A percentile compares a stretch with the other conserved stretches of the same genome.
phyloP scores from a whole-genome alignment of 2,329 filamentous ascomycete genomes.

The Botrytis cinerea region DNA sequence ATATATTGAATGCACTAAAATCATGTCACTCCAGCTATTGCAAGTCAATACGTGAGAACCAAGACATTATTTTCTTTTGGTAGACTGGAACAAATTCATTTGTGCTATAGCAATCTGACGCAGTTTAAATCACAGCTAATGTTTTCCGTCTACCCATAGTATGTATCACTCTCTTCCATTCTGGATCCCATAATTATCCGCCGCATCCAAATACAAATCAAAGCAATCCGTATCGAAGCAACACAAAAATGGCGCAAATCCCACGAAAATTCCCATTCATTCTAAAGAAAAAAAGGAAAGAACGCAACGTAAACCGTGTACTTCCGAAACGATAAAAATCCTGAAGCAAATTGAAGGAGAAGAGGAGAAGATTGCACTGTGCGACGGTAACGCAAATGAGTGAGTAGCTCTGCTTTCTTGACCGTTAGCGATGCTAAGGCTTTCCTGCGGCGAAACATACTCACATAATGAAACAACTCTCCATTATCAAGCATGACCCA shows the following conservation, averaged over 20 bases:
- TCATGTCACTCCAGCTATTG: not conserved
- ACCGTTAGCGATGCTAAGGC: too few species aligned
- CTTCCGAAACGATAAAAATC: not conserved
- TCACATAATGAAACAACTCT: not conserved
- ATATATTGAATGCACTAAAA: not conserved
- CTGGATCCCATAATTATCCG: not conserved
- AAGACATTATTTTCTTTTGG: not conserved
- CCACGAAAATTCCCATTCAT: not conserved
- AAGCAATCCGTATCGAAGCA: not conserved
- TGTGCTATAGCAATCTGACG: not conserved
- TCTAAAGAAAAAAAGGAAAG: not conserved
- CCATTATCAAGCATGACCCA: not conserved
- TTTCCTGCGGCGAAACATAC: not conserved
- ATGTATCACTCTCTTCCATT: not conserved
- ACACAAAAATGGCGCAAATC: not conserved
- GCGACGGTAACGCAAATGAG: not conserved
- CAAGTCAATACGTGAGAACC: not conserved
- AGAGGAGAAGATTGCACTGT: not conserved
- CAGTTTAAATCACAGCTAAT: not conserved
- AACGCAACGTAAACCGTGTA: not conserved
- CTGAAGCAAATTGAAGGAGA: not conserved
- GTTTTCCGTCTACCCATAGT: not conserved
- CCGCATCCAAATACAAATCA: not conserved
- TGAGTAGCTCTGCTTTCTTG: not conserved
- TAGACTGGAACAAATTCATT: too few species aligned